Base-by-base conservation (phyloP, 192 early-diverging fungal species). In the Mortierella alpina region DNA sequence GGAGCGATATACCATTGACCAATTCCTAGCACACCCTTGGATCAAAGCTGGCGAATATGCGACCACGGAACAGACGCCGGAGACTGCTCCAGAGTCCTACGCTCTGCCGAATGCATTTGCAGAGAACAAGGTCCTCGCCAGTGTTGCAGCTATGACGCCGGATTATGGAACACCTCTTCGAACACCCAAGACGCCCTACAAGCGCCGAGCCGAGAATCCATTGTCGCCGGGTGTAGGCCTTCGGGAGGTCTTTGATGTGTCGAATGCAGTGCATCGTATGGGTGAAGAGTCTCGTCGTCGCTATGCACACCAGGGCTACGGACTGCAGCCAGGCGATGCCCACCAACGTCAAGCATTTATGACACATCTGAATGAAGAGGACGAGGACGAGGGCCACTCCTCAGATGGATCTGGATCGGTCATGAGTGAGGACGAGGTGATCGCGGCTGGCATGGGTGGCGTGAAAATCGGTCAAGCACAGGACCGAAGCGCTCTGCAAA, bases 21-120 rank as follows among this genome's bases (percentile, higher is more conserved):
- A 94, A 70, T 92, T 95, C 83, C 87, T 95, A 68, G 86, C 84
- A 23, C 94, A 95, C 66, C 94, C 94, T 31, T 95, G 94, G 94
- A 84, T 93, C 54, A 82, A 83, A 50, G 72, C 81, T 56, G 75
- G 82, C 45, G 84, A 82, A 31, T 3, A 31, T 31, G 31, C 31
- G 31, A 31, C 31, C 31, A 1, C 31, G 20, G 48, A 59, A 23
- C 47, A 17, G 12, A 45, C 66, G 13, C 4, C 2, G 2, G 18
- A 40, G 20, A 61, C 39, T 3, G 48, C 57, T 56, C 23, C 55
- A 6, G 60, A 66, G 6, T 68, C 70, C 2, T 41, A 68, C 17
- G 68, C 56, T 18, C 15, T 31, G 31, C 31, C 31, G 31, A 31
- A 31, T 31, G 31, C 3, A 31, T 31, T 56, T 8, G 40, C 55